Evolutionary conservation across 768 basidiomycete species (phyloP).

Genomic region (Rhizopogon roseolus): DNA sequence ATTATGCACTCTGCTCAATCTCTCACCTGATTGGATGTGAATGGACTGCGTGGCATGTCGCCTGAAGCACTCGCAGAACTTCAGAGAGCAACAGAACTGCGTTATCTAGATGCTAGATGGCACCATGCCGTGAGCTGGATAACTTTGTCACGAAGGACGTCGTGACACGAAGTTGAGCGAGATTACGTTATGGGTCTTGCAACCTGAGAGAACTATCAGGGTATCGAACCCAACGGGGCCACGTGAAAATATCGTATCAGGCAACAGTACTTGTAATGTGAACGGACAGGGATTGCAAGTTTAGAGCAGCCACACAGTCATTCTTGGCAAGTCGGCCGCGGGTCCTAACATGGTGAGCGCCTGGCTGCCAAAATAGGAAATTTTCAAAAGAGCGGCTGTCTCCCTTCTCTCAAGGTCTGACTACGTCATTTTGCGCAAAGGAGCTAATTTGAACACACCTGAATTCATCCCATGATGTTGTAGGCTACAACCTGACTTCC

Average conservation of each 20-base stretch:
- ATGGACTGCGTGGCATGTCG: conserved; percentile 66
- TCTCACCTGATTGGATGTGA: conserved; percentile 63
- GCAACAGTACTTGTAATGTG: conserved; percentile 9
- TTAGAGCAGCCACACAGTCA: no score
- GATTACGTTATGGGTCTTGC: conserved; percentile 39
- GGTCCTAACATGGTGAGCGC: no score
- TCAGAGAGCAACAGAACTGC: conserved; percentile 37
- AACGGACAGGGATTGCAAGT: no score
- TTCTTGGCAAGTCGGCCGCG: no score
- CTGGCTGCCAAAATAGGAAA: no score
- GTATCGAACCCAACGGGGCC: conserved; percentile 36
- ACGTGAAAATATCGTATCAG: conserved; percentile 2
- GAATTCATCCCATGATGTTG: no score
- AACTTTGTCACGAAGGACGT: conserved; percentile 78
- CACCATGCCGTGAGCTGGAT: conserved; percentile 75
- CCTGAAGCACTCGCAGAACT: conserved; percentile 40
- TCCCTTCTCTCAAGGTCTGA: no score
- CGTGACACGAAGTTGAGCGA: conserved; percentile 37
- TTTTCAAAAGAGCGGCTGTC: no score
- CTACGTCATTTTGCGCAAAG: no score
- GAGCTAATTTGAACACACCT: no score
- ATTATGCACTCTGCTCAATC: conserved; percentile 59
- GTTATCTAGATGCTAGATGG: conserved; percentile 76
- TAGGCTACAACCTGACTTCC: no score
- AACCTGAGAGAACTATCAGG: conserved; percentile 17